Evolutionary conservation across 2,329 filamentous ascomycete genomes (phyloP).

Genomic region (Nothophaeocryptopus gaeumannii): DNA sequence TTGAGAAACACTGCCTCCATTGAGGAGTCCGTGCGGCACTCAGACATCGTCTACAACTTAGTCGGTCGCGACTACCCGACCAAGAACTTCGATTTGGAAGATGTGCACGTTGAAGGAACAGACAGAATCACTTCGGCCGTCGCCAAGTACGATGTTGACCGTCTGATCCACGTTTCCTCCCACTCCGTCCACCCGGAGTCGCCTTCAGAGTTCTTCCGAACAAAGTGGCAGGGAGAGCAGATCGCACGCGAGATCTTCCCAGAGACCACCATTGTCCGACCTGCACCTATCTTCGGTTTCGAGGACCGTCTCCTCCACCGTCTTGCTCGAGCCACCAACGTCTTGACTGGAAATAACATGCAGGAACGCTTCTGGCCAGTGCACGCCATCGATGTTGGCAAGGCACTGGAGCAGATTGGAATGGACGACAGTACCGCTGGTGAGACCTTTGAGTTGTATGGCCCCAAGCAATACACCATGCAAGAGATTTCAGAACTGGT

Average conservation of each 20-base stretch:
- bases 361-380: constrained; percentile 87
- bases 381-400: constrained; percentile 86
- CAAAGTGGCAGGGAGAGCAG: constrained; percentile 82
- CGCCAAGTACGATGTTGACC: constrained; percentile 96
- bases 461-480: constrained; percentile 87
- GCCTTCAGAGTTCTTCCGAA: constrained; percentile 82
- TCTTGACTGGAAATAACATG: constrained; percentile 92
- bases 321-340: constrained; percentile 74
- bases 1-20: constrained; percentile 91
- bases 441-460: constrained; percentile 92
- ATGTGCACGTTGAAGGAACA: constrained; percentile 89
- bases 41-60: constrained; percentile 95
- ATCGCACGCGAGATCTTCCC: constrained; percentile 87
- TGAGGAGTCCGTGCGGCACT: constrained; percentile 94
- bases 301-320: constrained; percentile 89
- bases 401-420: constrained; percentile 83
- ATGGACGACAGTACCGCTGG: constrained; percentile 86
- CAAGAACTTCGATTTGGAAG: constrained; percentile 94
- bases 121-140: constrained; percentile 91
- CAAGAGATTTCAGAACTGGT: constrained; percentile 83
- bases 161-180: constrained; percentile 94
- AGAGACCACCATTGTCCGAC: constrained; percentile 93
- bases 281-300: constrained; percentile 89
- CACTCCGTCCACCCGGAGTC: constrained; percentile 84
- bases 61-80: constrained; percentile 93